Evolutionary conservation across 305 asterid genomes (phyloP), one percentile per base, ranked within the genome.

Genomic region (Andrographis paniculata): DNA sequence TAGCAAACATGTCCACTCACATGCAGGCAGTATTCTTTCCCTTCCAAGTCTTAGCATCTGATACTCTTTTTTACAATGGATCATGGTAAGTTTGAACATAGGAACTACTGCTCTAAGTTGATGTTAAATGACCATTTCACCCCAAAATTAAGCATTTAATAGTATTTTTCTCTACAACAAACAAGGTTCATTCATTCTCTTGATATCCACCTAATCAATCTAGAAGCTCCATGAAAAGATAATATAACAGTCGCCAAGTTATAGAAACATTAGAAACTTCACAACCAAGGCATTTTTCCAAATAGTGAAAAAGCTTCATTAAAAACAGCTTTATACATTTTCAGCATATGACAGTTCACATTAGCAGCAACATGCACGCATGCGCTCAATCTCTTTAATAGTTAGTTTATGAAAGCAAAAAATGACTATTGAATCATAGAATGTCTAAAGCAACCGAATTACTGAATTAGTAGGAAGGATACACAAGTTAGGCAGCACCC

Each of bases 401-500:
- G n/a, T n/a, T n/a, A n/a, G n/a, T n/a, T n/a, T n/a, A n/a, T n/a
- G n/a, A n/a, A n/a, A n/a, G n/a, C n/a, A n/a, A n/a, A n/a, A n/a
- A n/a, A n/a, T n/a, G n/a, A n/a, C n/a, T n/a, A n/a, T n/a, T n/a
- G n/a, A n/a, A n/a, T n/a, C n/a, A n/a, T n/a, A n/a, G n/a, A n/a
- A n/a, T n/a, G n/a, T n/a, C n/a, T n/a, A n/a, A n/a, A n/a, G n/a
- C n/a, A n/a, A n/a, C n/a, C n/a, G n/a, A n/a, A n/a, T n/a, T n/a
- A 24, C 30, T 24, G 30, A 24, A 24, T 3, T 24, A 24, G 4
- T 9, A 37, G 16, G 42, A 69, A 79, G 97, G 99, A 87, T 76
- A 92, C 99, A 70, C 92, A 92, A 55, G 75, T 68, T 61, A 92
- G 77, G 71, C 97, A 92, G 84, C 99, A 87, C 22, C 94, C 89